Percentiles rank a stretch among this genome's conserved stretches.
phyloP scores from a whole-genome alignment of 306 rosid genomes.

The Cicer chorassanicum region DNA sequence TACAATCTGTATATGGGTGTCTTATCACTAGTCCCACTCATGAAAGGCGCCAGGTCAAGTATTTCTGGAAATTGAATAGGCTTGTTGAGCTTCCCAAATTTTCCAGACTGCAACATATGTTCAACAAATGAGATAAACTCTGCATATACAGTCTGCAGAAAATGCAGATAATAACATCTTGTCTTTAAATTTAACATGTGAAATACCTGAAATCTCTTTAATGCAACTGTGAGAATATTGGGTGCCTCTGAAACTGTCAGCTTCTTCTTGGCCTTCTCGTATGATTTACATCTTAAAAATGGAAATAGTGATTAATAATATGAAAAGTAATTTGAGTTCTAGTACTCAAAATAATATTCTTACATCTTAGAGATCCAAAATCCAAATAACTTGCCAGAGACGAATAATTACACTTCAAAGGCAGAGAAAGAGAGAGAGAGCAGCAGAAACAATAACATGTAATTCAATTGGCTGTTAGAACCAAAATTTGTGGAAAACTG shows the following conservation, averaged over 20 bases:
- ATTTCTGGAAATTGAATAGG: conserved; percentile 83
- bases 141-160: conserved; percentile 16
- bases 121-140: conserved; percentile 28
- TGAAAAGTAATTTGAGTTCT: conserved; percentile 15
- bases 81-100: conserved; percentile 95
- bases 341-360: conserved; percentile 22
- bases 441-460: background rate
- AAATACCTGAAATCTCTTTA: conserved; percentile 94
- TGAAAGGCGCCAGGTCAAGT: conserved; percentile 83
- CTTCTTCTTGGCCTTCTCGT: conserved; percentile 96
- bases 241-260: conserved; percentile 91
- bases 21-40: conserved; percentile 90
- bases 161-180: conserved; percentile 28
- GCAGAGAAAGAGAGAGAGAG: background rate
- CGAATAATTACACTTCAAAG: background rate
- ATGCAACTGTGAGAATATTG: conserved; percentile 90
- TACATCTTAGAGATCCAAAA: background rate
- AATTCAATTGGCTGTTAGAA: background rate
- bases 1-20: conserved; percentile 83
- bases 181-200: conserved; percentile 18
- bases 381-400: conserved; percentile 1
- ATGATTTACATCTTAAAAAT: conserved; percentile 80
- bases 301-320: conserved; percentile 37
- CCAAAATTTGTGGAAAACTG: background rate
- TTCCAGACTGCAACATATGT: conserved; percentile 73